Percentiles rank a stretch among this genome's conserved stretches.
Evolutionary conservation across 495 filamentous ascomycete genomes (phyloP).

Genomic region (Xylaria cubensis): DNA sequence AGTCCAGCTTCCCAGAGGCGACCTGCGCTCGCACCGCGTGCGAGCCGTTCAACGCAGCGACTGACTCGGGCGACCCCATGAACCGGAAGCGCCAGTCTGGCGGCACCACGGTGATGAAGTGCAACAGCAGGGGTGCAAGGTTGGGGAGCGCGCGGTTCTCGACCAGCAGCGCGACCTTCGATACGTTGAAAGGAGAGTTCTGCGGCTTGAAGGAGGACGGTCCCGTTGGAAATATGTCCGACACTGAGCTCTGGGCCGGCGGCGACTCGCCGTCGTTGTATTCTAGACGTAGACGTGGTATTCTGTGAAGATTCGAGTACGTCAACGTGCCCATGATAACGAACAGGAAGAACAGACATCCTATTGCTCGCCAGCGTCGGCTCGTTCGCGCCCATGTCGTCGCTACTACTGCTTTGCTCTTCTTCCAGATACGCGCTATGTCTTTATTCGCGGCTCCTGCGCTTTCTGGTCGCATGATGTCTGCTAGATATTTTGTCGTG

Average conservation of each 20-base stretch:
- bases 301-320: neutral
- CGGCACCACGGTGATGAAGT: slow-evolving; percentile 59
- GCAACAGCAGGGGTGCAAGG: slow-evolving; percentile 55
- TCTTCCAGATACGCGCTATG: neutral
- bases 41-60: slow-evolving; percentile 46
- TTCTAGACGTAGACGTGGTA: slow-evolving; percentile 20
- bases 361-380: slow-evolving; percentile 10
- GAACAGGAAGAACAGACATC: slow-evolving; percentile 1
- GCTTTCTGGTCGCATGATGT: neutral
- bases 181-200: slow-evolving; percentile 47
- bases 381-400: neutral
- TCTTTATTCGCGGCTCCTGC: neutral
- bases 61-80: slow-evolving; percentile 51
- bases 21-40: slow-evolving; percentile 49
- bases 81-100: slow-evolving; percentile 62
- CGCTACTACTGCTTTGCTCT: neutral
- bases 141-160: slow-evolving; percentile 53
- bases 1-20: slow-evolving; percentile 51
- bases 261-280: neutral
- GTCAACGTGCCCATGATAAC: neutral
- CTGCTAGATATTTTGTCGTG: neutral
- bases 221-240: neutral
- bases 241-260: neutral
- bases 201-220: slow-evolving; percentile 4
- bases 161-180: slow-evolving; percentile 58